Percentiles rank a stretch among this genome's conserved stretches.
phyloP scores from a whole-genome alignment of 345 rosid genomes.

The Ceriops zippeliana region DNA sequence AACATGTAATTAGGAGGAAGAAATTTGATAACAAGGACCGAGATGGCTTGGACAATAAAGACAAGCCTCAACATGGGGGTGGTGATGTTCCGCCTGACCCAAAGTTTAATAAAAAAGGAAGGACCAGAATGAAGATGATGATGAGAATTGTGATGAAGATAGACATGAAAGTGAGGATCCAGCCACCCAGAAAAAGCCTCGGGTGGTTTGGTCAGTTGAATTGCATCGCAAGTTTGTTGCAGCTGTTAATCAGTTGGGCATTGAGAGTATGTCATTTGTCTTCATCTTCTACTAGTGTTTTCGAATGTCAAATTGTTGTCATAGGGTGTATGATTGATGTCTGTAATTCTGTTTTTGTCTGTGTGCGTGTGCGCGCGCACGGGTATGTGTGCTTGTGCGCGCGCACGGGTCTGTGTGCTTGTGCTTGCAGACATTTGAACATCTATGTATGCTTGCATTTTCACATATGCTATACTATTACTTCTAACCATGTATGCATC shows the following conservation, averaged over 20 bases:
- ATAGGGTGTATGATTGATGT: neutral
- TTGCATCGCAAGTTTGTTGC: constrained; percentile 35
- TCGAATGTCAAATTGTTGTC: neutral
- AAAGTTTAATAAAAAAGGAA: constrained; percentile 28
- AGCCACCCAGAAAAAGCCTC: constrained; percentile 29
- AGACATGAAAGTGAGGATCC: constrained; percentile 30
- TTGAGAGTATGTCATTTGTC: constrained; percentile 28
- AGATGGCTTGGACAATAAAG: constrained; percentile 16
- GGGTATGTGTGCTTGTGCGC: no score
- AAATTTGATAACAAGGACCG: constrained; percentile 25
- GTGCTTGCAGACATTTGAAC: no score
- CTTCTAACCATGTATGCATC: no score
- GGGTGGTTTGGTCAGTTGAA: constrained; percentile 38
- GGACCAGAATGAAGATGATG: constrained; percentile 34
- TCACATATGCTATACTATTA: no score
- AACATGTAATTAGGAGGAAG: constrained; percentile 31
- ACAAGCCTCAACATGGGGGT: constrained; percentile 18
- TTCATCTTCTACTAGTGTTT: neutral
- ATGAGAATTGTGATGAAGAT: constrained; percentile 29
- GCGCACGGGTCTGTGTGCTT: no score
- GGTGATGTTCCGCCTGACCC: constrained; percentile 24
- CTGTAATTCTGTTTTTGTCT: neutral
- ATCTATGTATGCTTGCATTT: no score
- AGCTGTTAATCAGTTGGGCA: constrained; percentile 31
- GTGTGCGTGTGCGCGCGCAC: no score